Conservation (phyloP, 139 green algal genomes). For the Astrephomene gubernaculifera region DNA sequence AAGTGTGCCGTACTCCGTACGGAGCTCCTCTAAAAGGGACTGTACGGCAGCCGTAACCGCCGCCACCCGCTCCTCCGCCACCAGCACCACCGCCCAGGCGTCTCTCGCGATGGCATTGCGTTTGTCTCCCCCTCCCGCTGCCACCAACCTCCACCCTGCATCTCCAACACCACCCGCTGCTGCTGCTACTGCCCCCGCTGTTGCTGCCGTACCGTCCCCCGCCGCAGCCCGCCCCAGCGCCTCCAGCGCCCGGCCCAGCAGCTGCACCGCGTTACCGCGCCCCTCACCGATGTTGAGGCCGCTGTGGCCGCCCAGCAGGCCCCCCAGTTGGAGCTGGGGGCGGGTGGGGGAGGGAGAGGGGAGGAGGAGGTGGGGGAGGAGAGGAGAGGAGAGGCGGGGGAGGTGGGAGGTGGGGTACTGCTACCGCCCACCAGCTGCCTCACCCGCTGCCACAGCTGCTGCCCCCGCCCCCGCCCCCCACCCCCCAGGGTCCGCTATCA, state of each 20-base stretch:
- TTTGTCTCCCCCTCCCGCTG: constrained; percentile 76
- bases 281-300: constrained; percentile 64
- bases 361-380: too few species aligned
- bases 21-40: constrained; percentile 17
- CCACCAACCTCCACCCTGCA: constrained; percentile 53
- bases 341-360: background rate
- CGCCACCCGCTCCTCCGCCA: constrained; percentile 33
- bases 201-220: too few species aligned
- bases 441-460: too few species aligned
- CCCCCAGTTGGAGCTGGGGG: constrained; percentile 45
- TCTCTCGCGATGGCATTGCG: constrained; percentile 83
- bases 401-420: too few species aligned
- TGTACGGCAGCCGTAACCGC: constrained; percentile 35
- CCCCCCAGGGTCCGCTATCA: too few species aligned
- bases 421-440: too few species aligned
- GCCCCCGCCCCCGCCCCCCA: too few species aligned
- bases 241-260: constrained; percentile 34
- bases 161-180: too few species aligned
- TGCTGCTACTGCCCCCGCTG: too few species aligned
- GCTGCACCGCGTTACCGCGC: constrained; percentile 61
- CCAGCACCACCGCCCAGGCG: constrained; percentile 50
- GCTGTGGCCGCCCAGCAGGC: constrained; percentile 60
- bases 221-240: constrained; percentile 16
- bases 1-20: constrained; percentile 67
- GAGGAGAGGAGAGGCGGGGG: too few species aligned